Evolutionary conservation across 129 eudicot genomes (phyloP), one percentile per base, ranked within the genome.

Genomic region (Lactuca sativa): DNA sequence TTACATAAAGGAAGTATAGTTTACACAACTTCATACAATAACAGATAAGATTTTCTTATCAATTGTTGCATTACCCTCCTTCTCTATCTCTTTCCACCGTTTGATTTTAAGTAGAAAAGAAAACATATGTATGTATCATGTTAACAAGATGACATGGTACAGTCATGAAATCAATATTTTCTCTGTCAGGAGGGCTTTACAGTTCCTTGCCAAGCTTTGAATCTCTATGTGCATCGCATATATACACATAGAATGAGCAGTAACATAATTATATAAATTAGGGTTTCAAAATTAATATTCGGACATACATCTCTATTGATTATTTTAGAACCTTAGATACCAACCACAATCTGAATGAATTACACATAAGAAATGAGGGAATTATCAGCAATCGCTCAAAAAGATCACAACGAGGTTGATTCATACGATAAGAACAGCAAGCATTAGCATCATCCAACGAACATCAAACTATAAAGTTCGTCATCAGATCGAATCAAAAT

Each of bases 281-380:
- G 78, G 78, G 78, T 74, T 65, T 64, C 52, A 33, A 3, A 53
- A 37, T 56, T 32, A 44, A 56, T 41, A 55, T 66, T 31, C 12
- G 14, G 37, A 47, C 18, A 13, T 40, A 56, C 66, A 56, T 49
- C 6, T 36, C 15, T 33, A 62, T 51, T 62, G 25, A 61, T 36
- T 51, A 16, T 38, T 36, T 72, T 36, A 31, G 14, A 61, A 51
- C 18, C 13, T 7, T 33, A 67, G 43, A 48, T 9, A 34, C 48
- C 9, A 48, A 43, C 30, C 72, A n/a, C 59, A 44, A 16, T 48
- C 37, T 5, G 6, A 12, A 30, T 6, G 41, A 69, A 62, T 53
- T 37, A 33, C 56, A 25, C 44, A 55, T 8, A 38, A 13, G 17
- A 52, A 52, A 62, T 4, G 14, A 62, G 43, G 13, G 13, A 62